Evolutionary conservation across 352 stramenopile genomes (phyloP).

Genomic region (Thraustotheca clavata): DNA sequence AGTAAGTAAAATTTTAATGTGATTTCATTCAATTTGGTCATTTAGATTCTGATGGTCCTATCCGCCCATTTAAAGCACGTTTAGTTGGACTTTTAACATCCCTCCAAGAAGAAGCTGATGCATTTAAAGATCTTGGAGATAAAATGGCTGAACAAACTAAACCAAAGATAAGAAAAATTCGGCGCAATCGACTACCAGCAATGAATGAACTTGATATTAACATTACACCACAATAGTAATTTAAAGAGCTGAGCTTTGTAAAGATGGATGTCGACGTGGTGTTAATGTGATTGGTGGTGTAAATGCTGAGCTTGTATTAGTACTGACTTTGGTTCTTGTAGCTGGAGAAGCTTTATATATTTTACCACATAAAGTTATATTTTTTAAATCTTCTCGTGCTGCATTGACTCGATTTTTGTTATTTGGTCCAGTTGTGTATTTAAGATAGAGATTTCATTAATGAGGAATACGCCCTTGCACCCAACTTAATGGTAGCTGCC

Average conservation of each 20-base stretch:
- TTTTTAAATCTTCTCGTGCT: conserved; percentile 18
- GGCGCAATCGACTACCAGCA: background rate
- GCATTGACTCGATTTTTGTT: conserved; percentile 15
- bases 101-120: conserved; percentile 57
- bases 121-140: conserved; percentile 27
- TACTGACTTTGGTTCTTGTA: too few species aligned
- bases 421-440: conserved; percentile 18
- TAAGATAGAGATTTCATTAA: conserved; percentile 6
- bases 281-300: too few species aligned
- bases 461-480: conserved; percentile 19
- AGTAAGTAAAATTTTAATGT: background rate
- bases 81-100: conserved; percentile 54
- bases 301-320: too few species aligned
- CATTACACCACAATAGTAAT: too few species aligned
- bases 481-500: conserved; percentile 21
- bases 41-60: conserved; percentile 21
- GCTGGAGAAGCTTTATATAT: too few species aligned
- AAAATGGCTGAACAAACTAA: conserved; percentile 12
- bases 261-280: too few species aligned
- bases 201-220: background rate
- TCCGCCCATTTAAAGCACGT: conserved; percentile 41
- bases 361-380: conserved; percentile 11
- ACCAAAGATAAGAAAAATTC: conserved; percentile 4
- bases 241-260: too few species aligned
- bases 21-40: background rate